Evolutionary conservation across 2,329 filamentous ascomycete genomes (phyloP).

Genomic region (Apiospora aurea): DNA sequence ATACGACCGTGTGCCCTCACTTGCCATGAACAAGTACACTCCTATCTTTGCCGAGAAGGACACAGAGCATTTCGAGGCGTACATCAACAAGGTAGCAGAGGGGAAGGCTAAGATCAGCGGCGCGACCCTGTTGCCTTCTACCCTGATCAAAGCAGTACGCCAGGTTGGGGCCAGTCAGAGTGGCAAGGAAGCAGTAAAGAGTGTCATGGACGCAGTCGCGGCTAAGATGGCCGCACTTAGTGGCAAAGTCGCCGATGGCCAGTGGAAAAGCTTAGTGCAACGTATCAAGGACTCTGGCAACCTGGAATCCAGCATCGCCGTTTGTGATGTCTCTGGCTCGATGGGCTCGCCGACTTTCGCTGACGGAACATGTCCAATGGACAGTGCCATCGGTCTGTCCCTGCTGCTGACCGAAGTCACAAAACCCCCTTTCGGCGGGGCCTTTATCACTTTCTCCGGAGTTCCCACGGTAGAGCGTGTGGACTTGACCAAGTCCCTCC

Average conservation of each 20-base stretch:
- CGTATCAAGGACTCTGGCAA: slow-evolving; percentile 62
- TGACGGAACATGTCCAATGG: slow-evolving; percentile 57
- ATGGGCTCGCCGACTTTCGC: slow-evolving; percentile 51
- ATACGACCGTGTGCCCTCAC: slow-evolving; percentile 62
- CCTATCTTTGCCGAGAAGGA: slow-evolving; percentile 59
- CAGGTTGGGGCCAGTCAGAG: no score
- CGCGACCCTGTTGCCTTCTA: slow-evolving; percentile 60
- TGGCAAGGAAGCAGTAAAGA: slow-evolving; percentile 21
- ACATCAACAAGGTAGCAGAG: slow-evolving; percentile 54
- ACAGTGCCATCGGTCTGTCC: slow-evolving; percentile 62
- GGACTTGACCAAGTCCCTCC: slow-evolving; percentile 47
- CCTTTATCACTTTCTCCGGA: slow-evolving; percentile 61
- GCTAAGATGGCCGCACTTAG: slow-evolving; percentile 43
- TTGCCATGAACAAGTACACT: slow-evolving; percentile 63
- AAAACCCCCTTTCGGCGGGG: slow-evolving; percentile 58
- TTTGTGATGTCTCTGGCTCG: slow-evolving; percentile 65
- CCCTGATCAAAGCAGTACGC: slow-evolving; percentile 46
- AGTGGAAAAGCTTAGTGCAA: slow-evolving; percentile 66
- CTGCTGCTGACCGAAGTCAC: slow-evolving; percentile 62
- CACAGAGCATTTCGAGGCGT: slow-evolving; percentile 54
- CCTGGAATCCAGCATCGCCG: slow-evolving; percentile 59
- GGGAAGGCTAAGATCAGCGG: slow-evolving; percentile 61
- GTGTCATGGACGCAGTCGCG: slow-evolving; percentile 34
- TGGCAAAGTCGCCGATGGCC: slow-evolving; percentile 51
- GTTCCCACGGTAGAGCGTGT: slow-evolving; percentile 50